phyloP scores from a whole-genome alignment of 768 basidiomycete species.

The Macrolepiota fuliginosa region DNA sequence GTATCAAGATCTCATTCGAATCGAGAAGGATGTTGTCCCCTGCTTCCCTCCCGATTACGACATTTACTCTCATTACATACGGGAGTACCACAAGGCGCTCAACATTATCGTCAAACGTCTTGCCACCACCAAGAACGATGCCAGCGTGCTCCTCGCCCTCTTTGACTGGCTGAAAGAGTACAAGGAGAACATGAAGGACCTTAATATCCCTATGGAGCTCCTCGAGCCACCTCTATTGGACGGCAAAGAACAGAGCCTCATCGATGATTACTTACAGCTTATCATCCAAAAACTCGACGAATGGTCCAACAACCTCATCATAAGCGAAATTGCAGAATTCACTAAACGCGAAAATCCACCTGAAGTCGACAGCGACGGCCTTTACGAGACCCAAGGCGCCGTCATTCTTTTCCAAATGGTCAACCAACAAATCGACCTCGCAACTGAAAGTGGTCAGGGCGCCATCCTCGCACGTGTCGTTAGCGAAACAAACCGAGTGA shows the following conservation, averaged over 20 bases:
- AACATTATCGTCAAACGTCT: slow-evolving; percentile 72
- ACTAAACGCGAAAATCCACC: slow-evolving; percentile 79
- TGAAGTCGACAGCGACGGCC: slow-evolving; percentile 84
- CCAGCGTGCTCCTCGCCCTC: slow-evolving; percentile 81
- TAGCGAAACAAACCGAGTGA: slow-evolving; percentile 83
- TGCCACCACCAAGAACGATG: slow-evolving; percentile 74
- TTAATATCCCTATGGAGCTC: slow-evolving; percentile 76
- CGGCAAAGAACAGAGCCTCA: slow-evolving; percentile 89
- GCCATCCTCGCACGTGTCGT: slow-evolving; percentile 90
- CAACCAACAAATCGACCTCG: slow-evolving; percentile 93
- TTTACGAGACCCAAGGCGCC: slow-evolving; percentile 89
- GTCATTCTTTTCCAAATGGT: slow-evolving; percentile 98
- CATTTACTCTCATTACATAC: slow-evolving; percentile 77
- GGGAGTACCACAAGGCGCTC: slow-evolving; percentile 87
- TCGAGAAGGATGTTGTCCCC: slow-evolving; percentile 84
- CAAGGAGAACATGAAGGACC: slow-evolving; percentile 91
- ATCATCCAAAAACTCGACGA: slow-evolving; percentile 96
- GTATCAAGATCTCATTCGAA: slow-evolving; percentile 92
- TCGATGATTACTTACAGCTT: slow-evolving; percentile 92
- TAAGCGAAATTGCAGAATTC: slow-evolving; percentile 85
- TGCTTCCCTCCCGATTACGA: slow-evolving; percentile 94
- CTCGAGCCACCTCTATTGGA: slow-evolving; percentile 90
- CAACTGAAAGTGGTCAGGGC: slow-evolving; percentile 94
- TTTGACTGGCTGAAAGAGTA: slow-evolving; percentile 97
- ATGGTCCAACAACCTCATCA: slow-evolving; percentile 94